A percentile compares a stretch with the other conserved stretches of the same genome.
Conservation (phyloP, 306 rosid species). For the Cajanus cajan region DNA sequence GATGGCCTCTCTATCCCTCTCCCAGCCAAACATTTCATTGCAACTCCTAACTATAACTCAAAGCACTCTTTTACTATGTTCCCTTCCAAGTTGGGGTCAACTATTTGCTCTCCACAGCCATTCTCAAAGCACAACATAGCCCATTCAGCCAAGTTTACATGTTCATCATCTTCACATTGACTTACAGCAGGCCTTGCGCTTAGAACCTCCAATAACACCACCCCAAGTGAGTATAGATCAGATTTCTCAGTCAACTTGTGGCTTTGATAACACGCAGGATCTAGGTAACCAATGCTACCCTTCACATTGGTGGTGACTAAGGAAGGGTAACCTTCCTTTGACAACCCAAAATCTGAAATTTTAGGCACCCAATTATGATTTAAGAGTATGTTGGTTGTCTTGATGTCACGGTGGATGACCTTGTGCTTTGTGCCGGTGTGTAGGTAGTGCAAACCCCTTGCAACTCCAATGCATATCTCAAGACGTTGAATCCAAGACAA, state of each 20-base stretch:
- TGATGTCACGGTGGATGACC: conserved; percentile 52
- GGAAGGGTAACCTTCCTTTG: conserved; percentile 31
- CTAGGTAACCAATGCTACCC: conserved; percentile 46
- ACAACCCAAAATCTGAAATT: conserved; percentile 50
- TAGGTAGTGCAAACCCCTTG: conserved; percentile 42
- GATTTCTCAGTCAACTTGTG: conserved; percentile 38
- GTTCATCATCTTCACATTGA: conserved; percentile 25
- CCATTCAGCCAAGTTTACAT: conserved; percentile 45
- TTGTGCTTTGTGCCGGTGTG: conserved; percentile 39
- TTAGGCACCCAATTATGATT: conserved; percentile 40
- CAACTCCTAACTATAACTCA: conserved; percentile 37
- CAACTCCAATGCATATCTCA: conserved; percentile 45
- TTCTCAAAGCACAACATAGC: conserved; percentile 26
- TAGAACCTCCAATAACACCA: conserved; percentile 39
- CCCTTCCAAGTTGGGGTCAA: conserved; percentile 41
- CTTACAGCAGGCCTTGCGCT: conserved; percentile 36
- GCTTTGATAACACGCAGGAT: conserved; percentile 37
- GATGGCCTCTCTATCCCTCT: conserved; percentile 45
- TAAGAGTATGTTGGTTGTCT: conserved; percentile 44
- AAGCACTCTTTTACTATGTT: conserved; percentile 36
- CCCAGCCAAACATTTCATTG: conserved; percentile 49
- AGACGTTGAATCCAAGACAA: conserved; percentile 46
- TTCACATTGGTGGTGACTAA: conserved; percentile 30
- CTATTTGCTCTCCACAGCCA: conserved; percentile 25
- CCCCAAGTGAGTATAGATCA: conserved; percentile 52